Evolutionary conservation across 805 yeast species (phyloP).

Genomic region (Starmerella bombi): DNA sequence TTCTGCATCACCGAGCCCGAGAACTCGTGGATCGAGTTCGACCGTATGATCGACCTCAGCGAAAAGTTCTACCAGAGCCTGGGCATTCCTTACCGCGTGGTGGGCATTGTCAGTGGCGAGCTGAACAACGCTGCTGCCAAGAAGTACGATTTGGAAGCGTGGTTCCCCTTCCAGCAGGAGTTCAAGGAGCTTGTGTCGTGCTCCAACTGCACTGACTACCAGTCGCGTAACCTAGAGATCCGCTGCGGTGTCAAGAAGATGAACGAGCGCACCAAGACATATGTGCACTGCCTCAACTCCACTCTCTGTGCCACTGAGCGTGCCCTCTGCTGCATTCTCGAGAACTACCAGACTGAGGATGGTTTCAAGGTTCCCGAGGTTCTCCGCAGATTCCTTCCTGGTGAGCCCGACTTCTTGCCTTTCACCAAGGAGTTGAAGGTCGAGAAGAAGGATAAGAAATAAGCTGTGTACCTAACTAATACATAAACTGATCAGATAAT

Average conservation of each 20-base stretch:
- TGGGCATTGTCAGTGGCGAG: slow-evolving; percentile 96
- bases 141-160: slow-evolving; percentile 96
- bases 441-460: slow-evolving; percentile 20
- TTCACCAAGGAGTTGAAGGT: slow-evolving; percentile 57
- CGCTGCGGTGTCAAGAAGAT: slow-evolving; percentile 96
- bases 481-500: no score
- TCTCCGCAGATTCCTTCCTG: slow-evolving; percentile 90
- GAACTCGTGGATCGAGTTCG: slow-evolving; percentile 95
- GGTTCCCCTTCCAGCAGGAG: slow-evolving; percentile 99
- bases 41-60: slow-evolving; percentile 78
- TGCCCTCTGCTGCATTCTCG: slow-evolving; percentile 92
- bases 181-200: slow-evolving; percentile 96
- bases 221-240: slow-evolving; percentile 94
- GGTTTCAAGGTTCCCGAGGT: slow-evolving; percentile 92
- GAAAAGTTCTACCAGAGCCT: slow-evolving; percentile 89
- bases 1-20: slow-evolving; percentile 94
- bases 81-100: slow-evolving; percentile 91
- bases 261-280: slow-evolving; percentile 91
- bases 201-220: slow-evolving; percentile 98
- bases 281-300: slow-evolving; percentile 96
- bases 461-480: background rate
- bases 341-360: slow-evolving; percentile 95
- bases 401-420: slow-evolving; percentile 95
- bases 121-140: slow-evolving; percentile 98
- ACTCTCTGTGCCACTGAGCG: slow-evolving; percentile 97